A percentile compares a stretch with the other conserved stretches of the same genome.
Conservation (phyloP, 768 basidiomycete species). For the Leccinum aurantiacum region DNA sequence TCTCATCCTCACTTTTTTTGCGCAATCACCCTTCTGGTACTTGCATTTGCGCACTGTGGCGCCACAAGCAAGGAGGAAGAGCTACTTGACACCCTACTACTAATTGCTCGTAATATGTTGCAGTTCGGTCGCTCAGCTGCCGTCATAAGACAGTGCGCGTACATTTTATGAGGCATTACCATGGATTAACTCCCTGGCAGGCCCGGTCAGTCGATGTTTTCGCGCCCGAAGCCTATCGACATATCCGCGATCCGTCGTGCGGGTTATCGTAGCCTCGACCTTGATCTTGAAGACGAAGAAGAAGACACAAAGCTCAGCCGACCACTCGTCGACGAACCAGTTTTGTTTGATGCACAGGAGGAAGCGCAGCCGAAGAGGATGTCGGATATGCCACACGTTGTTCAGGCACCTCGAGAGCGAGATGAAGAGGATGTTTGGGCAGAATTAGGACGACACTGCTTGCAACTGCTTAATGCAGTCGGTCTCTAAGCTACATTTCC, state of each 20-base stretch:
- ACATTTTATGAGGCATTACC: not conserved
- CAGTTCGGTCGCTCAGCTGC: constrained; percentile 90
- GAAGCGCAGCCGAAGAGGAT: constrained; percentile 31
- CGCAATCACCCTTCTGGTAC: constrained; percentile 83
- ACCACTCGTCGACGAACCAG: constrained; percentile 58
- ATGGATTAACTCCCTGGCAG: constrained; percentile 37
- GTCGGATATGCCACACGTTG: constrained; percentile 62
- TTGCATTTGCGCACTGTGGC: constrained; percentile 83
- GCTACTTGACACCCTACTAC: constrained; percentile 85
- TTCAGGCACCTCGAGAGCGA: constrained; percentile 51
- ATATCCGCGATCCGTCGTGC: constrained; percentile 68
- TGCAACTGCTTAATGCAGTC: not conserved
- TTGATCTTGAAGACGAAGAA: constrained; percentile 69
- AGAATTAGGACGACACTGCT: constrained; percentile 43
- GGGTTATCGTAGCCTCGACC: constrained; percentile 61
- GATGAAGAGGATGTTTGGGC: constrained; percentile 76
- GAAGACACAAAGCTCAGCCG: constrained; percentile 52
- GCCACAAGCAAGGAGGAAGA: constrained; percentile 88
- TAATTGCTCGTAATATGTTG: constrained; percentile 89
- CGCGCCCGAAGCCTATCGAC: constrained; percentile 83
- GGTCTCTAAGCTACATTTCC: too few relatives aligned
- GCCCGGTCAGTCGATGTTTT: constrained; percentile 87
- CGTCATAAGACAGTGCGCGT: constrained; percentile 40
- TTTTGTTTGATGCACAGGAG: constrained; percentile 63
- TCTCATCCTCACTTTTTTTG: constrained; percentile 88